Conservation (phyloP, 805 yeast species). For the Kodamaea laetipori region DNA sequence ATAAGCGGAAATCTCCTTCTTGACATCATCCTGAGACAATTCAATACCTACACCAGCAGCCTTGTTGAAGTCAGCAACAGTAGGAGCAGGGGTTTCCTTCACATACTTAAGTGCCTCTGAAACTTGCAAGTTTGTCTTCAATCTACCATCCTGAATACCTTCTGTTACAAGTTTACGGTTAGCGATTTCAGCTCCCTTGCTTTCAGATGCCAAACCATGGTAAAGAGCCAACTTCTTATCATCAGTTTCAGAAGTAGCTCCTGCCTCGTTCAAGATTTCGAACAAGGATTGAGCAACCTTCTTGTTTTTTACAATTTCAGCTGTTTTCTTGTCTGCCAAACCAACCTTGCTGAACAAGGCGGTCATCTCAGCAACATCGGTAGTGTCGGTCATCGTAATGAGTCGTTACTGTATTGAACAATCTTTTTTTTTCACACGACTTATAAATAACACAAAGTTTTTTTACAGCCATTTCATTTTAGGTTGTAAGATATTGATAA, state of each 20-base stretch:
- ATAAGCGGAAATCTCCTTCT: conserved; percentile 56
- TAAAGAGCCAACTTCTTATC: conserved; percentile 64
- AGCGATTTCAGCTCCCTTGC: conserved; percentile 58
- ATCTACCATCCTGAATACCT: conserved; percentile 64
- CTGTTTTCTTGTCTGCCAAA: conserved; percentile 69
- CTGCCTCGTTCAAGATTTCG: conserved; percentile 54
- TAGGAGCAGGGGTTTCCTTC: conserved; percentile 48
- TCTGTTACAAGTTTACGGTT: conserved; percentile 54
- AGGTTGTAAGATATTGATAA: too few relatives aligned
- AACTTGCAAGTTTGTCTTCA: conserved; percentile 72
- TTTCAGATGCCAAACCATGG: conserved; percentile 74
- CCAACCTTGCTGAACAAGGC: conserved; percentile 53
- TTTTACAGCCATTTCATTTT: too few relatives aligned
- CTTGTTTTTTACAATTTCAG: conserved; percentile 81
- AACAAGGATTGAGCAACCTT: conserved; percentile 75
- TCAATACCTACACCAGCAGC: conserved; percentile 79
- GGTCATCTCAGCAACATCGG: conserved; percentile 29
- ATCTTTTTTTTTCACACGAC: conserved; percentile 2
- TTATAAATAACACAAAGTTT: background rate
- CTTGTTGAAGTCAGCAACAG: conserved; percentile 53
- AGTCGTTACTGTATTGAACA: background rate
- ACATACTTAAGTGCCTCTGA: conserved; percentile 79
- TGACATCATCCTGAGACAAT: conserved; percentile 66
- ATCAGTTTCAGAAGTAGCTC: conserved; percentile 33
- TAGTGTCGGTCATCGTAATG: conserved; percentile 5